Conservation (phyloP, 2,329 filamentous ascomycete genomes). For the Fusarium nurragi region DNA sequence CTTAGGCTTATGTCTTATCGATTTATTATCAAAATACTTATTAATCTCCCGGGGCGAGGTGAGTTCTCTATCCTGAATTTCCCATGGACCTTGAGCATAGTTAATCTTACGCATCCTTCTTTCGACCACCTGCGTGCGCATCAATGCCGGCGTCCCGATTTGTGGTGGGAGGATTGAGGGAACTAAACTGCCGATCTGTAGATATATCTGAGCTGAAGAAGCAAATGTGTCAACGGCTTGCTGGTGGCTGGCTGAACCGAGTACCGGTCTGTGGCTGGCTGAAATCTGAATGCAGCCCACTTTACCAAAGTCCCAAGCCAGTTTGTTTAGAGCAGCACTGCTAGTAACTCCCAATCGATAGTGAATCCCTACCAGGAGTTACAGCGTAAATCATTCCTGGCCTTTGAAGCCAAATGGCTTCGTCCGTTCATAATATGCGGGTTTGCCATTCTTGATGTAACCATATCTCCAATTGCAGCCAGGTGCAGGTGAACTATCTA, state of each 20-base stretch:
- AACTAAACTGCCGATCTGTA: not conserved
- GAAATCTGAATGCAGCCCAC: not conserved
- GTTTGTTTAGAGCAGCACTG: no score
- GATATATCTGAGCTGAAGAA: not conserved
- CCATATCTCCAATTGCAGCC: not conserved
- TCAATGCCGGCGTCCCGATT: not conserved
- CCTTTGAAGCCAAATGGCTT: not conserved
- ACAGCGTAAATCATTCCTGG: no score
- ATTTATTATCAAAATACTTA: no score
- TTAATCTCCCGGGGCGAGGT: not conserved
- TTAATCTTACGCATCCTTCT: not conserved
- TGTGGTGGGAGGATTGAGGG: not conserved
- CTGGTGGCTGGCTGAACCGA: no score
- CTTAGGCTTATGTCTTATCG: no score
- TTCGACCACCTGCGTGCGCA: not conserved
- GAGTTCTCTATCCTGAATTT: not conserved
- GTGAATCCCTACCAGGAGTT: no score
- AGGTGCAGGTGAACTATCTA: not conserved
- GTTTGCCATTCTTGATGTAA: no score
- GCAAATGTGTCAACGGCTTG: not conserved
- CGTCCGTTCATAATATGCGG: not conserved
- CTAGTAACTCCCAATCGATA: no score
- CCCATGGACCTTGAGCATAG: not conserved
- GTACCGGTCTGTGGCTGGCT: not conserved
- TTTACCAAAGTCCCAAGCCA: no score